These are phyloP conservation scores for Cyclanthera cordifolia DNA, from an alignment of 306 rosid species.

Conservation along the genomic window DNA sequence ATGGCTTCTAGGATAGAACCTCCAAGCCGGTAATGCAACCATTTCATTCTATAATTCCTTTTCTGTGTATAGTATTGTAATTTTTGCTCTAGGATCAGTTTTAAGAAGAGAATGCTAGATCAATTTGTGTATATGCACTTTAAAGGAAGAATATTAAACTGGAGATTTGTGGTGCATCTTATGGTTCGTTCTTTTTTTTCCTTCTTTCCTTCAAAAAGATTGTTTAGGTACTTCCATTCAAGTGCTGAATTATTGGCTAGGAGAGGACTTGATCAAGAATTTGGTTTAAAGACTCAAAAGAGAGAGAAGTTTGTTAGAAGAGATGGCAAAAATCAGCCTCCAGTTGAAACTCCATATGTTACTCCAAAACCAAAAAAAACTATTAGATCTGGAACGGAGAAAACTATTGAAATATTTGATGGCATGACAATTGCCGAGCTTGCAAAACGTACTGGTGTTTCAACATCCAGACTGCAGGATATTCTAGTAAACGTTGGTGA, in stretches of 20 bases:
- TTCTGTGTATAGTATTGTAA: not conserved
- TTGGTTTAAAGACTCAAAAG: conserved; percentile 50
- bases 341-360: conserved; percentile 66
- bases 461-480: conserved; percentile 47
- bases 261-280: conserved; percentile 29
- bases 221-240: conserved; percentile 54
- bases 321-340: conserved; percentile 44
- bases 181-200: not conserved
- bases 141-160: not conserved
- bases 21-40: conserved; percentile 39
- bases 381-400: conserved; percentile 38
- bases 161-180: not conserved
- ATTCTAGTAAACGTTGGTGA: conserved; percentile 70
- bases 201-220: not conserved
- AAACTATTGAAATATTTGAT: conserved; percentile 73
- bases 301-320: conserved; percentile 50
- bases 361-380: conserved; percentile 38
- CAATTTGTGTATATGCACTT: not conserved
- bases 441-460: conserved; percentile 64
- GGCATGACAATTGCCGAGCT: conserved; percentile 79
- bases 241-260: conserved; percentile 38
- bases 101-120: not conserved
- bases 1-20: conserved; percentile 27
- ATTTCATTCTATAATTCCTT: not conserved
- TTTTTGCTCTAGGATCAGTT: not conserved